A percentile compares a stretch with the other conserved stretches of the same genome.
Evolutionary conservation across 371 early-diverging fungal genomes (phyloP).

Genomic region (Funneliformis caledonium): DNA sequence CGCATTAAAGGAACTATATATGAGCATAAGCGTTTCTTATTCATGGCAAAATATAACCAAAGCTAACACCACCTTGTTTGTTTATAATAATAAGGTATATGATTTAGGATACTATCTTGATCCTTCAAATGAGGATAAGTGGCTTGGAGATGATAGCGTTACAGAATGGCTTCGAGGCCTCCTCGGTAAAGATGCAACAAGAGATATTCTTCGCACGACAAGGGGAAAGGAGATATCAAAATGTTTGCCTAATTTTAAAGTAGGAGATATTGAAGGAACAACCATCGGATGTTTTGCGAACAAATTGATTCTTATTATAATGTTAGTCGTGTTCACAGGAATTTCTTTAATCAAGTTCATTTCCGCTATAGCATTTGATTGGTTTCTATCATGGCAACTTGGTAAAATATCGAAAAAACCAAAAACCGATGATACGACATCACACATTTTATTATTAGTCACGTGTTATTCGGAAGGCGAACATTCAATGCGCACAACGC

Average conservation of each 20-base stretch:
- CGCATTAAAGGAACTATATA: constrained; percentile 15
- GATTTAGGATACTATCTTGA: constrained; percentile 46
- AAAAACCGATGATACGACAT: constrained; percentile 18
- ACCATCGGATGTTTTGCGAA: constrained; percentile 76
- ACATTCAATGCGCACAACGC: constrained; percentile 82
- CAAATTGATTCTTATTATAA: constrained; percentile 45
- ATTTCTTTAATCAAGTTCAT: constrained; percentile 71
- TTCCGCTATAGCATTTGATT: constrained; percentile 78
- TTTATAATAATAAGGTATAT: constrained; percentile 49
- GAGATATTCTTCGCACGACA: constrained; percentile 41
- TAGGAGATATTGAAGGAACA: constrained; percentile 71
- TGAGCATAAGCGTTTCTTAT: constrained; percentile 39
- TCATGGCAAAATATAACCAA: constrained; percentile 43
- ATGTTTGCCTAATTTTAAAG: constrained; percentile 61
- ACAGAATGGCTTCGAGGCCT: constrained; percentile 45
- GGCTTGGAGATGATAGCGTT: constrained; percentile 35
- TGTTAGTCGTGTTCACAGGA: constrained; percentile 60
- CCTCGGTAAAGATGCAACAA: constrained; percentile 49
- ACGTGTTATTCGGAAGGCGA: constrained; percentile 93
- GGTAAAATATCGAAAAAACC: constrained; percentile 55
- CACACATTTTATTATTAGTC: constrained; percentile 54
- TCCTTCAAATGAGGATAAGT: constrained; percentile 14
- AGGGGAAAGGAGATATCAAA: constrained; percentile 45
- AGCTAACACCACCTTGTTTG: constrained; percentile 42
- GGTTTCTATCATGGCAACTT: constrained; percentile 68